Conservation (phyloP, 1,284 basidiomycete species). For the Pyrrhoderma lamaoense region DNA sequence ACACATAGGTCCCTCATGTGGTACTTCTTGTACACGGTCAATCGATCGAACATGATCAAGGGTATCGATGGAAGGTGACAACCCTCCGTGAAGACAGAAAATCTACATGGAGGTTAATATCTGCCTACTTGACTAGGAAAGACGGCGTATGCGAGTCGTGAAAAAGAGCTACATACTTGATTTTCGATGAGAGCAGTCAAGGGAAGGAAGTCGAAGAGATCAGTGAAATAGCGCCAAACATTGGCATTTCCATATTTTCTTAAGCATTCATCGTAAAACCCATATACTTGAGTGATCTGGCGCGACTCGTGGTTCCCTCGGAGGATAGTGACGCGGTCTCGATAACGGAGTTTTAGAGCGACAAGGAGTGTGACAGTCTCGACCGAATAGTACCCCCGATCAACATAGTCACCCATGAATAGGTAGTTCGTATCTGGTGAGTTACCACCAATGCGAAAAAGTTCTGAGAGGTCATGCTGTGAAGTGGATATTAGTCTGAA, state of each 20-base stretch:
- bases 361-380: slow-evolving; percentile 99
- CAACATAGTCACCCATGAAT: slow-evolving; percentile 99
- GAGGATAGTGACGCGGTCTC: slow-evolving; percentile 96
- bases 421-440: slow-evolving; percentile 99
- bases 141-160: slow-evolving; percentile 1
- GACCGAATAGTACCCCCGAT: slow-evolving; percentile 98
- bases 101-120: slow-evolving; percentile 50
- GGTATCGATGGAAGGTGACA: slow-evolving; percentile 98
- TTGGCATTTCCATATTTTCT: slow-evolving; percentile 99
- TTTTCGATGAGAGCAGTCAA: slow-evolving; percentile 97
- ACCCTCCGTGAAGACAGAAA: slow-evolving; percentile 98
- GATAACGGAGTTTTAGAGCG: slow-evolving; percentile 95
- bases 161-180: slow-evolving; percentile 87
- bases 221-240: slow-evolving; percentile 99
- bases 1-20: slow-evolving; percentile 99
- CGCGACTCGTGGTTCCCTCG: slow-evolving; percentile 98
- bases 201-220: slow-evolving; percentile 97
- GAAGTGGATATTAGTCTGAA: slow-evolving; percentile 20
- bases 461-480: slow-evolving; percentile 97
- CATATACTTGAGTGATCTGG: slow-evolving; percentile 99
- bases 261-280: slow-evolving; percentile 99
- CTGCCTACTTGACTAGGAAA: not conserved
- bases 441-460: slow-evolving; percentile 98
- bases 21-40: slow-evolving; percentile 97
- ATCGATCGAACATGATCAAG: slow-evolving; percentile 98